Evolutionary conservation across 148 eudicot genomes (phyloP), one percentile per base, ranked within the genome.

Genomic region (Simmondsia chinensis): DNA sequence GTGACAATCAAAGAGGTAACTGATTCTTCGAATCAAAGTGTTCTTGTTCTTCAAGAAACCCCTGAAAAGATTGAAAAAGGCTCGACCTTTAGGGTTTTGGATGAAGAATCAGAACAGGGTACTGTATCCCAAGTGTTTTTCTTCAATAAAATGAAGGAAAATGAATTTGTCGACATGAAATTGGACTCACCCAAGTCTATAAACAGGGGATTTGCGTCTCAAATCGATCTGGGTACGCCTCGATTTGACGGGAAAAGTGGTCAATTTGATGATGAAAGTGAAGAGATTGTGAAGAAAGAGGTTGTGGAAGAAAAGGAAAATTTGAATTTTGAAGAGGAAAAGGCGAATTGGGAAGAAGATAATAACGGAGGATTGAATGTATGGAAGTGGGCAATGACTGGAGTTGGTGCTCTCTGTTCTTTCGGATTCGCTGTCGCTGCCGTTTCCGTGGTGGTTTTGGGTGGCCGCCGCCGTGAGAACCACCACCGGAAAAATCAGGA

Each of bases 141-240:
- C 86, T 88, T 88, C 87, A 88, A 83, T 69, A 88, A 80, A 56
- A 48, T 65, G 64, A 71, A 65, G 72, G 91, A 77, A 64, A 69
- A 71, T 58, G 81, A 88, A 75, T 83, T 78, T 50, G 91, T 65
- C 79, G 94, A 88, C 83, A 83, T 74, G 87, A 88, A 88, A 73
- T 20, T 77, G 72, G 96, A 83, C 43, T 82, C 84, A 26, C 87
- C 96, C 32, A 82, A 40, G 77, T 79, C 96, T 33, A 4, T 33
- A 33, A 58, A 55, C 29, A 63, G 43, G 69, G 82, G 86, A 25
- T 33, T 73, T 22, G 3, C 50, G 52, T 69, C 81, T 56, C 82
- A 66, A 44, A 50, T 65, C 32, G 81, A 74, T 57, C 59, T 56
- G 20, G 71, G 60, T 11, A 44, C 17, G 45, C 65, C 63, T 49